Evolutionary conservation across 805 yeast species (phyloP).

Genomic region (Candida manassasensis): DNA sequence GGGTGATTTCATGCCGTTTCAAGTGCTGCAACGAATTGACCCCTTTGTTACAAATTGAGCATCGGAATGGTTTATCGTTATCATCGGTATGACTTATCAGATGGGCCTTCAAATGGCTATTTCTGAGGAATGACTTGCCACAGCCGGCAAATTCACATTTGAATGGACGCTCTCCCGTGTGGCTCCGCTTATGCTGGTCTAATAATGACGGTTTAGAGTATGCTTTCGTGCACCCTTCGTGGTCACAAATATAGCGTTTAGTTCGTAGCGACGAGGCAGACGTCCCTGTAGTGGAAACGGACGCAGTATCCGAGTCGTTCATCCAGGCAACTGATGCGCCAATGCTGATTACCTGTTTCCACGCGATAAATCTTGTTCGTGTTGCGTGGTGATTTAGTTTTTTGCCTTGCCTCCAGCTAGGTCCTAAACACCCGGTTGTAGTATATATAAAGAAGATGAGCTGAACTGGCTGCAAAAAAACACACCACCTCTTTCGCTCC

Average conservation of each 20-base stretch:
- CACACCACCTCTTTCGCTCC: too few relatives aligned
- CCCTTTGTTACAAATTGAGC: constrained; percentile 77
- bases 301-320: constrained; percentile 12
- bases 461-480: too few relatives aligned
- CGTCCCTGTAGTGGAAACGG: constrained; percentile 10
- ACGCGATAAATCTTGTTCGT: too few relatives aligned
- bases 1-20: constrained; percentile 78
- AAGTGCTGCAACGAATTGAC: constrained; percentile 77
- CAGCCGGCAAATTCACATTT: constrained; percentile 56
- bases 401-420: too few relatives aligned
- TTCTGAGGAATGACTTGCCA: constrained; percentile 60
- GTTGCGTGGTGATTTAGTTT: too few relatives aligned
- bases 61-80: constrained; percentile 63
- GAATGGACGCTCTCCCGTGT: constrained; percentile 76
- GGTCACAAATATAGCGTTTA: constrained; percentile 61
- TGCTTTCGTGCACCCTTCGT: constrained; percentile 65
- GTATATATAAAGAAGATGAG: too few relatives aligned
- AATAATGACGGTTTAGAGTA: constrained; percentile 78
- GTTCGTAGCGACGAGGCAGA: constrained; percentile 38
- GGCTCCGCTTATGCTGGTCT: constrained; percentile 77
- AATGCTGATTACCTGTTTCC: too few relatives aligned
- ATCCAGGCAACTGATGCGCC: constrained; percentile 6
- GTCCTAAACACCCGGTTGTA: too few relatives aligned
- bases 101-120: constrained; percentile 80
- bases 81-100: constrained; percentile 51